phyloP scores from a whole-genome alignment of 2,329 filamentous ascomycete species.

The Cladosporium sp. region DNA sequence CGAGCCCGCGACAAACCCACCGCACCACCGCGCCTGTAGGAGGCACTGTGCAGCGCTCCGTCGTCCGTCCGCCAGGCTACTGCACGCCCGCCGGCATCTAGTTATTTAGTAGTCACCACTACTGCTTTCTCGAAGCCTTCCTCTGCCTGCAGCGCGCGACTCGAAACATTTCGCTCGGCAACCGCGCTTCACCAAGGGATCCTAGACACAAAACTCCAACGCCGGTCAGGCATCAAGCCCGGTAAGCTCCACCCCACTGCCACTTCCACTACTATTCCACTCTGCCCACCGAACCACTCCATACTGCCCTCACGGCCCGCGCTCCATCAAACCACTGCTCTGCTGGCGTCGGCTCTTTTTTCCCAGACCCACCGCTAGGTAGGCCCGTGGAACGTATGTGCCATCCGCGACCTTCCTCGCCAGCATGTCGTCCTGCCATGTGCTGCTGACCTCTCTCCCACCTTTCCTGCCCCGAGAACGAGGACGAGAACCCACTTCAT shows the following conservation, averaged over 20 bases:
- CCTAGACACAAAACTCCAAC: conserved; percentile 1
- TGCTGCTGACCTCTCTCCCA: conserved; percentile 13
- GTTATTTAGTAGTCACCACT: not conserved
- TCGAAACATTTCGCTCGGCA: conserved; percentile 6
- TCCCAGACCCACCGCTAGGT: conserved; percentile 9
- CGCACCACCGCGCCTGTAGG: not conserved
- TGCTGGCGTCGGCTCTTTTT: conserved; percentile 18
- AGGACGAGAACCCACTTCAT: not conserved
- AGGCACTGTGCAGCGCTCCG: not conserved
- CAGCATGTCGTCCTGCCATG: conserved; percentile 2
- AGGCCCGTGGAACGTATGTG: conserved; percentile 10
- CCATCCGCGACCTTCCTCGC: conserved; percentile 5
- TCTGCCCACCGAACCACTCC: not conserved
- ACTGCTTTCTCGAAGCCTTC: not conserved
- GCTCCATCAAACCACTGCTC: not conserved
- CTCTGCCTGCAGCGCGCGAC: conserved; percentile 1
- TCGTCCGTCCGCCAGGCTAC: not conserved
- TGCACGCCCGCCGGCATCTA: not conserved
- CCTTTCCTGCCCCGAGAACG: not conserved
- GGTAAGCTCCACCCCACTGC: conserved; percentile 13
- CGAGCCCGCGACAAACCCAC: not conserved
- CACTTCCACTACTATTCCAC: conserved; percentile 1
- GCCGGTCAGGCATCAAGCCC: conserved; percentile 14
- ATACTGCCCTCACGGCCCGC: conserved; percentile 7
- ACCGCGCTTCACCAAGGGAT: conserved; percentile 10